These are phyloP conservation scores for Tylopilus felleus DNA, from an alignment of 768 basidiomycete species.

Conservation along the genomic window DNA sequence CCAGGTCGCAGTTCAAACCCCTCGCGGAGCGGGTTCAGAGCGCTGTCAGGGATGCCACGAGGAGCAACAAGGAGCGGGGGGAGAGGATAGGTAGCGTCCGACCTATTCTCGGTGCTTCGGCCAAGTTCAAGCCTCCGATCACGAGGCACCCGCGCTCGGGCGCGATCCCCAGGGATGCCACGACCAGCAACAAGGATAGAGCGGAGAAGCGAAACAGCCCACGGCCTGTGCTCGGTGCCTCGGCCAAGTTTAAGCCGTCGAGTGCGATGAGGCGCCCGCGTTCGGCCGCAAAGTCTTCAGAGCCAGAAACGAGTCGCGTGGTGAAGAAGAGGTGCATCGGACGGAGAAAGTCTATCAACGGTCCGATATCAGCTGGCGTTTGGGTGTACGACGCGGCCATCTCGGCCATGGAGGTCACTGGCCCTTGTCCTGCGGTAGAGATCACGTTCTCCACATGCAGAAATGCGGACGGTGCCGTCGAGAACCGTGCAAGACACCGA, in stretches of 20 bases:
- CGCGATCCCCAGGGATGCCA: constrained; percentile 8
- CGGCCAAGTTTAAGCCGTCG: neutral
- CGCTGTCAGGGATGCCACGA: constrained; percentile 2
- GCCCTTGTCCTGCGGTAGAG: constrained; percentile 17
- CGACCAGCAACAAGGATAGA: neutral
- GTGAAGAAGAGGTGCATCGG: constrained; percentile 58
- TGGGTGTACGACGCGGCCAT: constrained; percentile 55
- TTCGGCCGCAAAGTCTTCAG: neutral
- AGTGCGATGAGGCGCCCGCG: neutral
- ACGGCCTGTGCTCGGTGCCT: neutral
- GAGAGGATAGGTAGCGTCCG: neutral
- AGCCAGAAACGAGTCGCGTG: constrained; percentile 27
- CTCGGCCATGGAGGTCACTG: constrained; percentile 38
- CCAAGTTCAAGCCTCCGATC: neutral
- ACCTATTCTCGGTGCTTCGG: neutral
- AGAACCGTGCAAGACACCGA: constrained; percentile 21
- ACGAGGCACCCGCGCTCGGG: neutral
- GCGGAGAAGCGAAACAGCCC: constrained; percentile 4
- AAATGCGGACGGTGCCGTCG: neutral
- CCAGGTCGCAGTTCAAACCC: constrained; percentile 55
- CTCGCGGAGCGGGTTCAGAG: constrained; percentile 38
- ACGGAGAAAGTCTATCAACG: constrained; percentile 44
- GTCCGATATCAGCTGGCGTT: constrained; percentile 26
- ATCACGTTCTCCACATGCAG: constrained; percentile 17
- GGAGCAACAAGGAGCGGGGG: neutral